Evolutionary conservation across 176 grass and related monocot species (phyloP).

Genomic region (Oryza rufipogon): DNA sequence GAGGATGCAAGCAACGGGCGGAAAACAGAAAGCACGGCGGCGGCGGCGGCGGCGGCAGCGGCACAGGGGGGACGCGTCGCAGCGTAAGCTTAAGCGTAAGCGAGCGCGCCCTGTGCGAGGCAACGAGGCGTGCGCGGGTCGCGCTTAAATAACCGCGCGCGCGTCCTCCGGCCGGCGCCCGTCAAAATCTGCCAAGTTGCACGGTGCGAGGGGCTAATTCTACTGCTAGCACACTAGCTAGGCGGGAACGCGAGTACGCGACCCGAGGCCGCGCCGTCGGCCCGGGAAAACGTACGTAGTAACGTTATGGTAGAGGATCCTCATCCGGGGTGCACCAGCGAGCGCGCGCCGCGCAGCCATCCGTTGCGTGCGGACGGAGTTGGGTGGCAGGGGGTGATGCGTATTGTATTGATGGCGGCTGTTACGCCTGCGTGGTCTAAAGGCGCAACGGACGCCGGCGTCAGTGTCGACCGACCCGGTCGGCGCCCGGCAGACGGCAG

Average conservation of each 20-base stretch:
- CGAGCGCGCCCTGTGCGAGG: background rate
- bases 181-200: background rate
- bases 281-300: background rate
- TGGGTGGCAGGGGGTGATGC: background rate
- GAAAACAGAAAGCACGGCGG: slow-evolving; percentile 38
- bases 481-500: slow-evolving; percentile 21
- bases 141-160: background rate
- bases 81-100: too few species aligned
- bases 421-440: slow-evolving; percentile 9
- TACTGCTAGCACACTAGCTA: too few species aligned
- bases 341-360: background rate
- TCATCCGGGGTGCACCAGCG: background rate
- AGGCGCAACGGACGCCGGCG: slow-evolving; percentile 29
- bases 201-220: background rate
- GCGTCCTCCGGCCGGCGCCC: background rate
- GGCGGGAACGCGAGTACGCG: slow-evolving; percentile 21
- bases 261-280: background rate
- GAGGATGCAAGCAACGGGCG: background rate
- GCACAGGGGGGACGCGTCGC: background rate
- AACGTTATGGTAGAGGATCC: too few species aligned
- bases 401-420: background rate
- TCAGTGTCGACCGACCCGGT: background rate
- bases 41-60: background rate
- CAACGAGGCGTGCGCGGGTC: background rate
- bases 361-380: background rate